Percentiles rank a stretch among this genome's conserved stretches.
Evolutionary conservation across 352 stramenopile species (phyloP).

Genomic region (Pythium biforme): DNA sequence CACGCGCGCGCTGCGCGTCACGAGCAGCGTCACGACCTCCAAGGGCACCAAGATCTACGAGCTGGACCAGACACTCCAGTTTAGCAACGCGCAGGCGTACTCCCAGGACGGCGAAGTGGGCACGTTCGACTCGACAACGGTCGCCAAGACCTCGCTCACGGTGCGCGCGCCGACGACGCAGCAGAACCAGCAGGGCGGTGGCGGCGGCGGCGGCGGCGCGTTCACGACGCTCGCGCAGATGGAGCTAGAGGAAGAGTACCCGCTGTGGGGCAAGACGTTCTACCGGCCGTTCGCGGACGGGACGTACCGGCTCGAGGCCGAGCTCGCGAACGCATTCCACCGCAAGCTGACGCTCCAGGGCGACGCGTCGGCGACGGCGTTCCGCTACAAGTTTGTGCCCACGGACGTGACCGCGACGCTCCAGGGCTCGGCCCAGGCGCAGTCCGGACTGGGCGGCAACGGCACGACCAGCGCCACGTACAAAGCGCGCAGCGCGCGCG

Average conservation of each 20-base stretch:
- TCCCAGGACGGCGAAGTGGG: constrained; percentile 42
- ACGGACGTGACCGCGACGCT: constrained; percentile 33
- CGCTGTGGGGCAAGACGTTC: constrained; percentile 41
- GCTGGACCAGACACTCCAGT: constrained; percentile 44
- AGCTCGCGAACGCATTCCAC: constrained; percentile 45
- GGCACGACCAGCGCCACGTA: constrained; percentile 32
- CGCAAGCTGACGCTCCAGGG: constrained; percentile 21
- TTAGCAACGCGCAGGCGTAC: constrained; percentile 55
- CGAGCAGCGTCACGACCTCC: constrained; percentile 56
- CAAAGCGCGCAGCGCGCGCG: constrained; percentile 18
- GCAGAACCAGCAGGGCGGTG: constrained; percentile 17
- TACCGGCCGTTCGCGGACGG: constrained; percentile 37
- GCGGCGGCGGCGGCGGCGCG: neutral
- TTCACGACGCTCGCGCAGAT: constrained; percentile 20
- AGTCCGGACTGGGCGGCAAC: constrained; percentile 41
- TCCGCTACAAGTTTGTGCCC: constrained; percentile 29
- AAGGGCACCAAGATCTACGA: constrained; percentile 55
- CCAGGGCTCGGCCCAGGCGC: constrained; percentile 28
- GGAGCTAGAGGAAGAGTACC: constrained; percentile 48
- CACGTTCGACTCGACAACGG: constrained; percentile 42
- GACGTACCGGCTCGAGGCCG: constrained; percentile 42
- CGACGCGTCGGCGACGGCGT: constrained; percentile 13
- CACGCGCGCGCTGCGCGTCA: constrained; percentile 39
- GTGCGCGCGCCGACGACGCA: neutral
- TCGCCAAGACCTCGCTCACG: constrained; percentile 35